Conservation (phyloP, 306 rosid genomes). For the Trifolium fragiferum region DNA sequence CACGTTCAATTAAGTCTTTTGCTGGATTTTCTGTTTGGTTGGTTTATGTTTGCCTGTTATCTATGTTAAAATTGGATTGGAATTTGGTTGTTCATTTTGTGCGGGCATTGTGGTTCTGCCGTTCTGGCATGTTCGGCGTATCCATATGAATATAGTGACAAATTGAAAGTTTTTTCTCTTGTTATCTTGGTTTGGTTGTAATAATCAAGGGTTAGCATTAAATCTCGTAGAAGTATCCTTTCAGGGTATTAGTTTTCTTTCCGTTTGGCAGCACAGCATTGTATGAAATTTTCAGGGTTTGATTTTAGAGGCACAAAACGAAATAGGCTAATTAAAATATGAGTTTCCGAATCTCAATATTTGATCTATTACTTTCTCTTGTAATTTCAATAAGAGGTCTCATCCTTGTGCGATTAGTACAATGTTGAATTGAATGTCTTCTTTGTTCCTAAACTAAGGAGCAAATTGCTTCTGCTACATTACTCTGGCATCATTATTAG, state of each 20-base stretch:
- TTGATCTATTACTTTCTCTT: background rate
- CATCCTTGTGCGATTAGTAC: background rate
- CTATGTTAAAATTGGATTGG: conserved; percentile 2
- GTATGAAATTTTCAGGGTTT: no score
- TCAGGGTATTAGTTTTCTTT: background rate
- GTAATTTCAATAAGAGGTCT: background rate
- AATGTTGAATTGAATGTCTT: background rate
- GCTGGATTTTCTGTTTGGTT: background rate
- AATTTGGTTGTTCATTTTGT: conserved; percentile 1
- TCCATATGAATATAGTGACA: background rate
- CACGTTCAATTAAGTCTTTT: background rate
- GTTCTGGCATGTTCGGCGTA: background rate
- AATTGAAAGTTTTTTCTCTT: background rate
- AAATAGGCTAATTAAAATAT: background rate
- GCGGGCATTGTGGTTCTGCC: background rate
- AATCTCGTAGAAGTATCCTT: background rate
- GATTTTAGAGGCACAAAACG: background rate
- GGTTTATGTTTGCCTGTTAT: background rate
- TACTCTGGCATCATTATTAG: background rate
- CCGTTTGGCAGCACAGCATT: background rate
- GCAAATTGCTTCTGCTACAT: background rate
- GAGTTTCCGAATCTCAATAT: background rate
- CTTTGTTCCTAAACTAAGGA: background rate
- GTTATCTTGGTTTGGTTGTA: background rate
- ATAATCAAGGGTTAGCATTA: background rate